Evolutionary conservation across 441 rosid species (phyloP).

Genomic region (Gossypium schwendimanii): DNA sequence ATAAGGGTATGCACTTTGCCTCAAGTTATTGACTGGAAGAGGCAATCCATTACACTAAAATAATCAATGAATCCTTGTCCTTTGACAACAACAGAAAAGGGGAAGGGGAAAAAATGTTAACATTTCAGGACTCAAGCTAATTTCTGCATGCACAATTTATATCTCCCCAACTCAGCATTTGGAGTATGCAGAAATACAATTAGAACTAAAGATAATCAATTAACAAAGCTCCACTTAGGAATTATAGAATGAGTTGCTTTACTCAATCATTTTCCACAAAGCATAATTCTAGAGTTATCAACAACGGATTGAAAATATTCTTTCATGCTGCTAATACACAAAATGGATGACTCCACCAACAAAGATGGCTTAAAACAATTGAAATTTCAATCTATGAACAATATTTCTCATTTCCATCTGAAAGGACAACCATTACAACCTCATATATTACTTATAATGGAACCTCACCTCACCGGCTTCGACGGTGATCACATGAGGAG

Average conservation of each 20-base stretch:
- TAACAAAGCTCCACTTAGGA: not conserved
- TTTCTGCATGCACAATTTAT: not conserved
- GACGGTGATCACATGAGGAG: constrained; percentile 91
- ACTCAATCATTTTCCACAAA: not conserved
- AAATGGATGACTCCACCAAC: not conserved
- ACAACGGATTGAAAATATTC: not conserved
- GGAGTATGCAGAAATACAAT: not conserved
- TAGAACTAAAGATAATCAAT: not conserved
- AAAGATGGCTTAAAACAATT: not conserved
- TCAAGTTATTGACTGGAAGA: not conserved
- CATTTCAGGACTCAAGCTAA: not conserved
- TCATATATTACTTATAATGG: not conserved
- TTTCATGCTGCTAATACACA: not conserved
- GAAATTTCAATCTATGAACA: not conserved
- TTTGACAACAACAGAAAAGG: not conserved
- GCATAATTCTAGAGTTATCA: not conserved
- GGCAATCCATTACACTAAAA: not conserved
- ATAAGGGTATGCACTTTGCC: not conserved
- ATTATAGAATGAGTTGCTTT: not conserved
- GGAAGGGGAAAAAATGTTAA: not conserved
- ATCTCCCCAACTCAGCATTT: constrained; percentile 1
- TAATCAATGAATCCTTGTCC: not conserved
- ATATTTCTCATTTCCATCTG: not conserved
- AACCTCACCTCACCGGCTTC: constrained; percentile 78
- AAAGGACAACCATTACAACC: not conserved